Percentiles rank a stretch among this genome's conserved stretches.
Evolutionary conservation across 2,329 filamentous ascomycete species (phyloP).

Genomic region (Clarireedia hainanense): DNA sequence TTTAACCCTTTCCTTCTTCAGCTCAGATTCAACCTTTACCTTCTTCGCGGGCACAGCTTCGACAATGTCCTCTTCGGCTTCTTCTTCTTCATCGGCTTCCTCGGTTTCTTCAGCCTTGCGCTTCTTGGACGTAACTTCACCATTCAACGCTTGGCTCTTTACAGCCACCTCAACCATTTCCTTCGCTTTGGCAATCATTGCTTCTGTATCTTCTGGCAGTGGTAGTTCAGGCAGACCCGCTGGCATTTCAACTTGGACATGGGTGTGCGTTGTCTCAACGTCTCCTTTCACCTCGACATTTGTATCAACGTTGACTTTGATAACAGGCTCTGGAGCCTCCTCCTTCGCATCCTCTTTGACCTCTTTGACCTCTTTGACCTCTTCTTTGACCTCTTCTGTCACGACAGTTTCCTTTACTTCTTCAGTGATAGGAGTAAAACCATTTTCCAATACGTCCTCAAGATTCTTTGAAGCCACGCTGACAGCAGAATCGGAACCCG

Average conservation of each 20-base stretch:
- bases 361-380: conserved; percentile 9
- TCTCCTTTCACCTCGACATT: conserved; percentile 48
- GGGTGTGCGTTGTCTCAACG: conserved; percentile 61
- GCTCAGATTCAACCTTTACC: conserved; percentile 64
- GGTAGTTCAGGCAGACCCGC: conserved; percentile 58
- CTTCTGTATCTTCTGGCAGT: conserved; percentile 67
- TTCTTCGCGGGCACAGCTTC: conserved; percentile 57
- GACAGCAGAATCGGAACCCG: conserved; percentile 37
- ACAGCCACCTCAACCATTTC: conserved; percentile 75
- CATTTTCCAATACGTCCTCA: conserved; percentile 39
- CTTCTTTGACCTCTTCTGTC: conserved; percentile 14
- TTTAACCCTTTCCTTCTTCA: conserved; percentile 80
- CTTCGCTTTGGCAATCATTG: conserved; percentile 80
- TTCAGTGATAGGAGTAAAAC: conserved; percentile 24
- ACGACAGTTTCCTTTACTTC: background rate
- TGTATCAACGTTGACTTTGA: conserved; percentile 64
- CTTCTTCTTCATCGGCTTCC: conserved; percentile 21
- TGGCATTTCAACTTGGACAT: conserved; percentile 70
- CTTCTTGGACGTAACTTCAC: conserved; percentile 32
- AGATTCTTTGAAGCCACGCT: conserved; percentile 40
- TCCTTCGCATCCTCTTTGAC: conserved; percentile 15
- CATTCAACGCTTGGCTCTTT: conserved; percentile 21
- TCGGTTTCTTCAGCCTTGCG: conserved; percentile 34
- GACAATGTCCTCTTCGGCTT: background rate
- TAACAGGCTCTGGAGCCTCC: conserved; percentile 44